Evolutionary conservation across 257 asterid species (phyloP).

Genomic region (Cynanchum wilfordii): DNA sequence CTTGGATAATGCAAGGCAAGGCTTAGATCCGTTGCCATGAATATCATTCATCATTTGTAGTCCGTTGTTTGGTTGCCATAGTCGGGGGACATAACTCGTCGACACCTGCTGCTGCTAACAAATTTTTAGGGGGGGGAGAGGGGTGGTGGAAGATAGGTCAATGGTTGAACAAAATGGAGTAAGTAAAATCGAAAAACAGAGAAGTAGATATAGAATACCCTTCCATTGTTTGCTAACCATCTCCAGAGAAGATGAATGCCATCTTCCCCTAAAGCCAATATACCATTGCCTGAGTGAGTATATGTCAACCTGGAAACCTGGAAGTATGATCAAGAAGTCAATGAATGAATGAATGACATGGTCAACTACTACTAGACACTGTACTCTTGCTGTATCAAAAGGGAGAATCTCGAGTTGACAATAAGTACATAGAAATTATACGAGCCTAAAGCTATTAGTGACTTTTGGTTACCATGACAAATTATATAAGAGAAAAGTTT

Average conservation of each 20-base stretch:
- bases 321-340: slow-evolving; percentile 21
- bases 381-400: no score
- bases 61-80: slow-evolving; percentile 50
- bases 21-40: background rate
- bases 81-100: slow-evolving; percentile 43
- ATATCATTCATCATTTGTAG: slow-evolving; percentile 22
- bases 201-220: slow-evolving; percentile 30
- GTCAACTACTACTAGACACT: no score
- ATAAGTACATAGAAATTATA: background rate
- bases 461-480: background rate
- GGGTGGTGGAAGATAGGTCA: background rate
- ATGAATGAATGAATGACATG: background rate
- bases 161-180: background rate
- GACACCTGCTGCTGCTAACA: slow-evolving; percentile 41
- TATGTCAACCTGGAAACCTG: slow-evolving; percentile 72
- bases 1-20: slow-evolving; percentile 14
- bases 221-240: slow-evolving; percentile 42
- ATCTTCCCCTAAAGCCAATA: slow-evolving; percentile 59
- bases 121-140: background rate
- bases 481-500: background rate
- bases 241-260: slow-evolving; percentile 70
- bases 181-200: background rate
- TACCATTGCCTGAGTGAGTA: slow-evolving; percentile 57
- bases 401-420: no score
- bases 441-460: background rate